phyloP scores from a whole-genome alignment of 257 asterid genomes.

The Nicotiana paniculata region DNA sequence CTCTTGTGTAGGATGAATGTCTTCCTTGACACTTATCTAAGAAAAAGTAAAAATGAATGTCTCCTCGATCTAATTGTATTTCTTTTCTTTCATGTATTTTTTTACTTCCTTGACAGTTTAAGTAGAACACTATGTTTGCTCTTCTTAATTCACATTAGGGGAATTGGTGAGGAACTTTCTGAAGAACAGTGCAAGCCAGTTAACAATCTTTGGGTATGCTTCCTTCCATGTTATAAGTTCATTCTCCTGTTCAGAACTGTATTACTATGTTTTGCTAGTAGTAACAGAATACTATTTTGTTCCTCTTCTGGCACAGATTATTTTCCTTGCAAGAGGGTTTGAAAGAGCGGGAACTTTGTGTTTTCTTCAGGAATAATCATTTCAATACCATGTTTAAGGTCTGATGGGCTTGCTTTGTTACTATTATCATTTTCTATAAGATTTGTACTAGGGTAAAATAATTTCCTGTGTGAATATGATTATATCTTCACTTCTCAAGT shows the following conservation, averaged over 20 bases:
- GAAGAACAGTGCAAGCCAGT: slow-evolving; percentile 90
- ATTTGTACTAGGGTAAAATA: neutral
- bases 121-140: slow-evolving; percentile 8
- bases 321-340: slow-evolving; percentile 81
- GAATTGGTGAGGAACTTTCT: slow-evolving; percentile 60
- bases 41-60: neutral
- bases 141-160: slow-evolving; percentile 45
- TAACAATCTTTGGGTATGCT: slow-evolving; percentile 80
- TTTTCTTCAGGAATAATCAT: slow-evolving; percentile 95
- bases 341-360: slow-evolving; percentile 91
- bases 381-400: slow-evolving; percentile 99
- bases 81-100: neutral
- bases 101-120: neutral
- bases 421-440: neutral
- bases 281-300: slow-evolving; percentile 8
- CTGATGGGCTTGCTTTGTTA: slow-evolving; percentile 11
- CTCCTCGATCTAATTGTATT: neutral
- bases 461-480: neutral
- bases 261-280: slow-evolving; percentile 5
- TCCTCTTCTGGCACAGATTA: slow-evolving; percentile 41
- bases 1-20: neutral
- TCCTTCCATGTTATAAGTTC: slow-evolving; percentile 13
- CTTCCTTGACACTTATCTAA: neutral
- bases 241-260: slow-evolving; percentile 10
- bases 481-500: slow-evolving; percentile 12